Percentiles rank a stretch among this genome's conserved stretches.
Evolutionary conservation across 2,329 filamentous ascomycete genomes (phyloP).

Genomic region (Phaeosphaeriaceae sp.): DNA sequence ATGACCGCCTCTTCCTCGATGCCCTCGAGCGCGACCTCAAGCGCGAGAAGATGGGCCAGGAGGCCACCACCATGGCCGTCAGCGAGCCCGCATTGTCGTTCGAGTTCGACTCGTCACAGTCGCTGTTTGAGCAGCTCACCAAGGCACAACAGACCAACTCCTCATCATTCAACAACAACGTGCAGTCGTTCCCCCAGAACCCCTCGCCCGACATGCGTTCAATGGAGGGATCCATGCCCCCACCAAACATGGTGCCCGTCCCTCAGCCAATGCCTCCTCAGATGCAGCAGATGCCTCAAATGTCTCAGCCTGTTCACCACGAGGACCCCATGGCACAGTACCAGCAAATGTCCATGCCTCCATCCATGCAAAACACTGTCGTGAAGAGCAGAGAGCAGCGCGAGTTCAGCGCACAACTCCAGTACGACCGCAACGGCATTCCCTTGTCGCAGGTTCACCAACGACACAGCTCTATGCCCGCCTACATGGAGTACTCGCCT

Average conservation of each 20-base stretch:
- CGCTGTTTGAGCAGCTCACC: slow-evolving; percentile 98
- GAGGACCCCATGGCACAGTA: slow-evolving; percentile 75
- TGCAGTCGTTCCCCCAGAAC: slow-evolving; percentile 73
- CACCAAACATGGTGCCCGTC: slow-evolving; percentile 77
- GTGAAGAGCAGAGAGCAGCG: slow-evolving; percentile 87
- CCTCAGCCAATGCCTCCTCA: slow-evolving; percentile 33
- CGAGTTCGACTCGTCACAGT: slow-evolving; percentile 99
- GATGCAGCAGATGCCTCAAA: slow-evolving; percentile 47
- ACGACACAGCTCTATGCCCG: slow-evolving; percentile 97
- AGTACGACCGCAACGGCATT: slow-evolving; percentile 92
- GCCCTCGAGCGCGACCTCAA: slow-evolving; percentile 96
- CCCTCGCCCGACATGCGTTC: slow-evolving; percentile 88
- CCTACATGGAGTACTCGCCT: slow-evolving; percentile 97
- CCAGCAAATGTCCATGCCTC: slow-evolving; percentile 76
- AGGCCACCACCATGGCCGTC: slow-evolving; percentile 94
- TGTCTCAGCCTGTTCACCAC: slow-evolving; percentile 64
- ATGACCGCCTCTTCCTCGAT: slow-evolving; percentile 96
- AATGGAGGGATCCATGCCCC: slow-evolving; percentile 87
- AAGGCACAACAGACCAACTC: slow-evolving; percentile 99
- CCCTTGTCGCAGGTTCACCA: slow-evolving; percentile 84
- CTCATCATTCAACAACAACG: slow-evolving; percentile 85
- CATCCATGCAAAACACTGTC: slow-evolving; percentile 72
- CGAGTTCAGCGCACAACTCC: slow-evolving; percentile 75
- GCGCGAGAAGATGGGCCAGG: slow-evolving; percentile 99
- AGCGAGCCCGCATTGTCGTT: slow-evolving; percentile 97